Evolutionary conservation across 371 early-diverging fungal species (phyloP).

Genomic region (Actinomortierella wolfii): DNA sequence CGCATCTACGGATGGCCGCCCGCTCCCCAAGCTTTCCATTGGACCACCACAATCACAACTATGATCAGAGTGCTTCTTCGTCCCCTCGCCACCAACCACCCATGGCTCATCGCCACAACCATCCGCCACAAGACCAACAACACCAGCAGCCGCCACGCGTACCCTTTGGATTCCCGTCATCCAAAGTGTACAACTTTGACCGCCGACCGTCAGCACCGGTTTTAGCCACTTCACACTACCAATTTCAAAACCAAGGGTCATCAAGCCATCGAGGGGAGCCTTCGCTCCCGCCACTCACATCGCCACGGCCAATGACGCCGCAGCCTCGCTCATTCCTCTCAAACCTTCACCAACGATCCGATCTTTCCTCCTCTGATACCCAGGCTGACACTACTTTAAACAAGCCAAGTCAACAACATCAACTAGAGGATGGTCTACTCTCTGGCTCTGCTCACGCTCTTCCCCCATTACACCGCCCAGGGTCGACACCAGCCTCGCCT

Average conservation of each 20-base stretch:
- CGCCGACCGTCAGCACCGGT: slow-evolving; percentile 43
- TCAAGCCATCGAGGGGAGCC: slow-evolving; percentile 9
- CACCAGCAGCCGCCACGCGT: slow-evolving; percentile 14
- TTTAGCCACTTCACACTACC: slow-evolving; percentile 24
- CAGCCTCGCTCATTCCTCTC: slow-evolving; percentile 21
- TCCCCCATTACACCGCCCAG: no score
- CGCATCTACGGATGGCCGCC: slow-evolving; percentile 34
- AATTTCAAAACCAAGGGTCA: slow-evolving; percentile 19
- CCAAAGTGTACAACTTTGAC: slow-evolving; percentile 28
- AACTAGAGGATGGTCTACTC: background rate
- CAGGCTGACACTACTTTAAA: no score
- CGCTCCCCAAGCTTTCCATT: slow-evolving; percentile 25
- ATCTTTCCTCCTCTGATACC: no score
- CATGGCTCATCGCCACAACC: background rate
- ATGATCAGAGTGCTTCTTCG: background rate
- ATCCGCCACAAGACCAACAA: background rate
- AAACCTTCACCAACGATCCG: background rate
- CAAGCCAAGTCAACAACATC: slow-evolving; percentile 10
- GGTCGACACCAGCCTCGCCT: no score
- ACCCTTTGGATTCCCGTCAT: slow-evolving; percentile 41
- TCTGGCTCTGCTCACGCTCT: no score
- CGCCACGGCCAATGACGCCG: slow-evolving; percentile 29
- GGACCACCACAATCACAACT: slow-evolving; percentile 6
- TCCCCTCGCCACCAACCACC: background rate
- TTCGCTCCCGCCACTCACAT: slow-evolving; percentile 24